Evolutionary conservation across 306 rosid genomes (phyloP), one percentile per base, ranked within the genome.

Genomic region (Fragaria vesca): DNA sequence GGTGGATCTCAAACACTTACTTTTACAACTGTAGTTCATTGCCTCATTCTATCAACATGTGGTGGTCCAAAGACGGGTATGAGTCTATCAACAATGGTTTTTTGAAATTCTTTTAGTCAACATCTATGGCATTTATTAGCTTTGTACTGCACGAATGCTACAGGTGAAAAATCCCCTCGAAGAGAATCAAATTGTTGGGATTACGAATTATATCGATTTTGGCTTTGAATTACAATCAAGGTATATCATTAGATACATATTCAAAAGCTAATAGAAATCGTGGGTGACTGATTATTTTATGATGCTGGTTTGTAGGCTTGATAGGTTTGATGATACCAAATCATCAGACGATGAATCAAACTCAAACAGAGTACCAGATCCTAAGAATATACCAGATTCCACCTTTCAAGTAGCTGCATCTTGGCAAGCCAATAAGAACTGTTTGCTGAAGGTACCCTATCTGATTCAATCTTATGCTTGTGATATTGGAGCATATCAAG

Each of bases 41-140:
- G 97, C 99, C 79, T 95, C 99, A 58, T 95, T 95, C 87, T 95
- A 89, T 6, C 99, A 95, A 78, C 98, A 95, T 34, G 86, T 91
- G 85, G 98, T 95, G 83, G 99, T 95, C 89, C 98, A 93, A 85
- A 90, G 98, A 86, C 88, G 88, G 97, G 99, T 93, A 92, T 54
- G 60, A 63, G 81, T 73, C 81, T 67, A 58, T 84, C 80, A 11
- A 52, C 77, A 13, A 58, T 67, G 58, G 71, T 67, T 79, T 60
- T 73, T 32, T 6, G 20, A 32, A 52, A 21, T 71, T 51, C 42
- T 61, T 43, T 2, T 76, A 8, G 58, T 74, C 21, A 47, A 3
- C 8, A 28, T 12, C 1, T 72, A 69, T 69, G 26, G 71, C 78
- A 61, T 30, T 79, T 74, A 79, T 75, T 38, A 79, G 55, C 77